Evolutionary conservation across 805 yeast species (phyloP), one percentile per base, ranked within the genome.

Genomic region (Jamesozyma piceae): DNA sequence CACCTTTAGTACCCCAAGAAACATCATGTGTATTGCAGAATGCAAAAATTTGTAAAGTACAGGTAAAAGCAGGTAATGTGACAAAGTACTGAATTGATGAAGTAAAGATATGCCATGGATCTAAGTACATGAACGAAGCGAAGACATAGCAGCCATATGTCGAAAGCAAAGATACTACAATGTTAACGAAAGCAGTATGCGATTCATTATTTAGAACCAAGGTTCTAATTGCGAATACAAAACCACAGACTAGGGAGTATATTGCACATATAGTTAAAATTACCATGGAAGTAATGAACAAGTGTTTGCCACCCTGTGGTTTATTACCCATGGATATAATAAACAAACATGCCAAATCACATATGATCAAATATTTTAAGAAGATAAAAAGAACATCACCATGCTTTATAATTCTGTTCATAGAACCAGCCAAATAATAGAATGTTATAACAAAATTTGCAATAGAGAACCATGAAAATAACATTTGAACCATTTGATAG

Each of bases 21-120:
- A 92, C 95, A 69, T 90, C 98, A 65, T 90, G 97, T 2, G 97
- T 90, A 62, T 90, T 90, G 68, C 98, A 90, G 65, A 90, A 88
- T 1, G 98, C 97, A 67, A 88, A 90, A 45, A 92, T 88, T 65
- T 90, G 97, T 44, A 90, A 69, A 2, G 95, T 81, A 66, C 95
- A 86, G 3, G 94, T 83, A 61, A 88, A 90, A 0, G 94, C 81
- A 21, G 98, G 97, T 41, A 90, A 71, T 72, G 92, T 74, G 50
- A 89, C 61, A 65, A 90, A 84, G 69, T 92, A 90, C 62, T 90
- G 98, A 4, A 79, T 43, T 0, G 95, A 79, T 37, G 95, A 86
- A 2, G 96, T 82, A 33, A 92, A 38, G 60, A 90, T 77, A 59
- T 92, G 98, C 97, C 97, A 90, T 54, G 97, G 97, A 57, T 90